These are phyloP conservation scores for Nakaseomyces kungkrabaensis DNA, from an alignment of 1,139 yeast species.

Conservation along the genomic window DNA sequence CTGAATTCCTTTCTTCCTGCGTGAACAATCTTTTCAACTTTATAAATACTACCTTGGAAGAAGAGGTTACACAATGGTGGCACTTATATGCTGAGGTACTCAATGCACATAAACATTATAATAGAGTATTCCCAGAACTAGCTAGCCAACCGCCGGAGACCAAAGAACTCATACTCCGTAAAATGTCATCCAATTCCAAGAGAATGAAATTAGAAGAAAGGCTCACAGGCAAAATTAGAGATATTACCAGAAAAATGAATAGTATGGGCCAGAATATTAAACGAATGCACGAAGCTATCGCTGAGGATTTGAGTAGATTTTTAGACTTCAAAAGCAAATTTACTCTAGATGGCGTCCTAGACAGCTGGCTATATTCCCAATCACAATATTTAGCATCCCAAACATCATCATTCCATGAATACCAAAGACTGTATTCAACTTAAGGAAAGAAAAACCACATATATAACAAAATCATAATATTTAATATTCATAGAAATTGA, in stretches of 20 bases:
- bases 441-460: neutral
- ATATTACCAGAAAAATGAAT: conserved; percentile 10
- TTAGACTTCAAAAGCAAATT: conserved; percentile 41
- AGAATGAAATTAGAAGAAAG: conserved; percentile 31
- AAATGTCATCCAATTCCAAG: conserved; percentile 13
- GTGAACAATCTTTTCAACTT: conserved; percentile 34
- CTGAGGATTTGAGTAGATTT: conserved; percentile 52
- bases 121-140: conserved; percentile 18
- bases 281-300: conserved; percentile 44
- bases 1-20: conserved; percentile 19
- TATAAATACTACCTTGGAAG: conserved; percentile 34
- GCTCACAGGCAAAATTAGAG: conserved; percentile 25
- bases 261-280: conserved; percentile 17
- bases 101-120: conserved; percentile 26
- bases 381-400: neutral
- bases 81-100: conserved; percentile 32
- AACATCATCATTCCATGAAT: neutral
- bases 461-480: neutral
- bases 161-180: neutral
- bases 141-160: conserved; percentile 3
- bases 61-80: conserved; percentile 45
- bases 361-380: conserved; percentile 16
- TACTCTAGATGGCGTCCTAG: conserved; percentile 28
- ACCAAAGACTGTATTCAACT: neutral
- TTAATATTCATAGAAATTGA: neutral